A percentile compares a stretch with the other conserved stretches of the same genome.
These are phyloP conservation scores for Candida argentea DNA, from an alignment of 805 yeast species.

Conservation along the genomic window DNA sequence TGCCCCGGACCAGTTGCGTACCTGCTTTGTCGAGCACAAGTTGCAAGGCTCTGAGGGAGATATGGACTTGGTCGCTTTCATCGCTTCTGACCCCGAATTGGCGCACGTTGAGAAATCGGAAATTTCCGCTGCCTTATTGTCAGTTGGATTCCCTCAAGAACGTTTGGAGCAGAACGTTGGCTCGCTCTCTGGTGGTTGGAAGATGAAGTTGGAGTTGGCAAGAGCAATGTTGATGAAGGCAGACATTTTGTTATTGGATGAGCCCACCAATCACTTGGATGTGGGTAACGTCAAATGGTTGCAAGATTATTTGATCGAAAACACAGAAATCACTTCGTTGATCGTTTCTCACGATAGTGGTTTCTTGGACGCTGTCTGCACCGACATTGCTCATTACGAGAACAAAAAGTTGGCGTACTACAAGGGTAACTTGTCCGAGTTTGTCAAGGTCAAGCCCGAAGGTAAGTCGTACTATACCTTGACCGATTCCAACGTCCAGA, in stretches of 20 bases:
- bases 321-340: constrained; percentile 83
- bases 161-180: constrained; percentile 88
- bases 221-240: constrained; percentile 98
- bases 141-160: constrained; percentile 87
- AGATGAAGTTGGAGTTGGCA: constrained; percentile 97
- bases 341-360: constrained; percentile 98
- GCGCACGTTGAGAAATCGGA: constrained; percentile 52
- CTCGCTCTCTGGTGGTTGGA: constrained; percentile 97
- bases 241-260: constrained; percentile 87
- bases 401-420: constrained; percentile 89
- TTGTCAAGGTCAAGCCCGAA: constrained; percentile 88
- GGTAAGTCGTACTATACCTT: constrained; percentile 93
- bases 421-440: constrained; percentile 90
- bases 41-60: constrained; percentile 92
- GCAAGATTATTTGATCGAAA: constrained; percentile 72
- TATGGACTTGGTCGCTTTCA: constrained; percentile 77
- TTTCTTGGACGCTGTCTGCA: constrained; percentile 89
- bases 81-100: constrained; percentile 82
- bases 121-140: constrained; percentile 63
- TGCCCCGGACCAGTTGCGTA: constrained; percentile 69
- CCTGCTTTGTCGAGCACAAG: constrained; percentile 96
- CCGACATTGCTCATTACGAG: constrained; percentile 94
- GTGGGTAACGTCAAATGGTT: constrained; percentile 91
- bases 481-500: constrained; percentile 84
- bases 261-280: constrained; percentile 98